These are phyloP conservation scores for Penicillium fimorum DNA, from an alignment of 495 filamentous ascomycete species.

Conservation along the genomic window DNA sequence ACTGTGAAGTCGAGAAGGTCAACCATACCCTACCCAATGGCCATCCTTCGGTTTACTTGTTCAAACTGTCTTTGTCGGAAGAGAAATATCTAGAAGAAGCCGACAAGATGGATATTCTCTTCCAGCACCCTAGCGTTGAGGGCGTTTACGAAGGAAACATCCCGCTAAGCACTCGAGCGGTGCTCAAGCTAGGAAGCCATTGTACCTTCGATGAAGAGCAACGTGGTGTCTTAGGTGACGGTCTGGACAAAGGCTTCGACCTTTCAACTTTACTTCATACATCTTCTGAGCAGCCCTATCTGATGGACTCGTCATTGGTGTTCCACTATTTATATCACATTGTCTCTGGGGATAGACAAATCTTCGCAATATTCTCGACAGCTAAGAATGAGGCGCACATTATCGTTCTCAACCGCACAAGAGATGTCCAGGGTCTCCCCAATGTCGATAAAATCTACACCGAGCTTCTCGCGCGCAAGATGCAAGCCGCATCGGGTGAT, in stretches of 20 bases:
- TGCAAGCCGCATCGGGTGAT: conserved; percentile 63
- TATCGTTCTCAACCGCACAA: conserved; percentile 74
- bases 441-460: conserved; percentile 88
- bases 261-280: conserved; percentile 70
- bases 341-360: conserved; percentile 81
- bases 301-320: conserved; percentile 62
- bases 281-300: conserved; percentile 66
- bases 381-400: conserved; percentile 76
- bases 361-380: conserved; percentile 92
- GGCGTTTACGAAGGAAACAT: conserved; percentile 95
- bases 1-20: conserved; percentile 86
- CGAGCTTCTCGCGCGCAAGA: conserved; percentile 64
- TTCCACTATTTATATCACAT: conserved; percentile 94
- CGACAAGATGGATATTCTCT: conserved; percentile 74
- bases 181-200: conserved; percentile 85
- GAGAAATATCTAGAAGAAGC: conserved; percentile 80
- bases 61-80: conserved; percentile 88
- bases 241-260: conserved; percentile 91
- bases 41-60: conserved; percentile 88
- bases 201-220: conserved; percentile 94
- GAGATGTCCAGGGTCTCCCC: conserved; percentile 78
- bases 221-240: conserved; percentile 85
- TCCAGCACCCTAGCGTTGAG: conserved; percentile 92
- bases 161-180: conserved; percentile 75
- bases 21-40: conserved; percentile 91